These are phyloP conservation scores for Mrakia blollopis DNA, from an alignment of 768 basidiomycete species.

Conservation along the genomic window DNA sequence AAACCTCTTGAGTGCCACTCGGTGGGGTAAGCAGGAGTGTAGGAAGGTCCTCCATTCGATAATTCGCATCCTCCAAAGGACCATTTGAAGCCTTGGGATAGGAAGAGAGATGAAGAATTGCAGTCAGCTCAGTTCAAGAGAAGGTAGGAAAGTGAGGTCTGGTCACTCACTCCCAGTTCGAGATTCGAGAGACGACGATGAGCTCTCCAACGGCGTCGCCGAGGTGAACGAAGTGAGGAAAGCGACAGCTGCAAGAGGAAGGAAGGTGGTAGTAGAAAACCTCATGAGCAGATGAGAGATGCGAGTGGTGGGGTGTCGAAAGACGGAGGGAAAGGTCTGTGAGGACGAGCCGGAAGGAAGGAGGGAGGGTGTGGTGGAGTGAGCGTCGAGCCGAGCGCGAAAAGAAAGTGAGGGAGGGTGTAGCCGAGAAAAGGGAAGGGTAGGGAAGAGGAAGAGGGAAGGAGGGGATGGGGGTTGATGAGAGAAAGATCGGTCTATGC, in stretches of 20 bases:
- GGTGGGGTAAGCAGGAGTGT: not conserved
- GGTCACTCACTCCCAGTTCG: conserved; percentile 5
- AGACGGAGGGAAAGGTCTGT: not conserved
- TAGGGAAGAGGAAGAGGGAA: not conserved
- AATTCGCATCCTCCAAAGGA: not conserved
- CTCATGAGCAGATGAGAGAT: not conserved
- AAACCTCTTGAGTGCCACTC: not conserved
- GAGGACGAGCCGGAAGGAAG: not conserved
- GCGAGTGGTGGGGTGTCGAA: not conserved
- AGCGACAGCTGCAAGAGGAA: not conserved
- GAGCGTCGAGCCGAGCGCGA: not conserved
- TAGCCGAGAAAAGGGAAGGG: not conserved
- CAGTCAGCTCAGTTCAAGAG: not conserved
- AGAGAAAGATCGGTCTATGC: not conserved
- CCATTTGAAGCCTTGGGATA: not conserved
- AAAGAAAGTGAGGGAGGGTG: not conserved
- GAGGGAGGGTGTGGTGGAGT: not conserved
- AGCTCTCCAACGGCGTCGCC: not conserved
- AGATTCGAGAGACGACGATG: not conserved
- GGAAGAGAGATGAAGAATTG: not conserved
- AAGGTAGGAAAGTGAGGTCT: not conserved
- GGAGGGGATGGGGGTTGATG: not conserved
- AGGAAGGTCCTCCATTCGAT: not conserved
- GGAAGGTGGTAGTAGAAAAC: not conserved
- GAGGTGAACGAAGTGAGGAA: not conserved